Conservation (phyloP, 2,329 filamentous ascomycete species). For the Xylaria sp. region DNA sequence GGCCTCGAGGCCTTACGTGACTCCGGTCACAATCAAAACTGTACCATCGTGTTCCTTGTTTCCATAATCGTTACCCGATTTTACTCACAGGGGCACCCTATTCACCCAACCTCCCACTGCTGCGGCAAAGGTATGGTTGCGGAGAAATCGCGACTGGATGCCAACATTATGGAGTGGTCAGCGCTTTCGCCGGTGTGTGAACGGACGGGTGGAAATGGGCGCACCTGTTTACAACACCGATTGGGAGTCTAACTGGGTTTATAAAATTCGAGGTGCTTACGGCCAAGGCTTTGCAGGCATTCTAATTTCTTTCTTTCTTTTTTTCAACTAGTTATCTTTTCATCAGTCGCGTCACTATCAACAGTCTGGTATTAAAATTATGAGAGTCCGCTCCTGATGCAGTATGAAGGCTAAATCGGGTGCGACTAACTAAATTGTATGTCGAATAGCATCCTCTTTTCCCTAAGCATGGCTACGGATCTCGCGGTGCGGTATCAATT, state of each 20-base stretch:
- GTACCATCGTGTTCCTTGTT: constrained; percentile 31
- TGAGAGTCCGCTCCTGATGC: constrained; percentile 28
- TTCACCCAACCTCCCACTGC: not conserved
- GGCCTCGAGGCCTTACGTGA: not conserved
- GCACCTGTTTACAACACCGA: constrained; percentile 34
- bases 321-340: constrained; percentile 20
- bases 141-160: constrained; percentile 13
- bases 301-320: constrained; percentile 15
- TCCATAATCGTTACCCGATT: constrained; percentile 15
- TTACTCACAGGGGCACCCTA: constrained; percentile 6
- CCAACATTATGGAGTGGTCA: constrained; percentile 21
- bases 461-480: constrained; percentile 48
- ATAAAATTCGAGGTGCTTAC: constrained; percentile 17
- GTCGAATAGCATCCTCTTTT: constrained; percentile 57
- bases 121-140: constrained; percentile 10
- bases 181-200: constrained; percentile 32
- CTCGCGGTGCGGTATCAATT: constrained; percentile 39
- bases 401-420: constrained; percentile 45
- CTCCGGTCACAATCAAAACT: constrained; percentile 22
- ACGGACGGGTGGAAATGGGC: constrained; percentile 34
- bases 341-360: constrained; percentile 7
- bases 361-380: constrained; percentile 23
- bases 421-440: constrained; percentile 55
- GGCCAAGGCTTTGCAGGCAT: constrained; percentile 15
- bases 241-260: constrained; percentile 25